phyloP scores from a whole-genome alignment of 192 early-diverging fungal species.

The Backusella sp. region DNA sequence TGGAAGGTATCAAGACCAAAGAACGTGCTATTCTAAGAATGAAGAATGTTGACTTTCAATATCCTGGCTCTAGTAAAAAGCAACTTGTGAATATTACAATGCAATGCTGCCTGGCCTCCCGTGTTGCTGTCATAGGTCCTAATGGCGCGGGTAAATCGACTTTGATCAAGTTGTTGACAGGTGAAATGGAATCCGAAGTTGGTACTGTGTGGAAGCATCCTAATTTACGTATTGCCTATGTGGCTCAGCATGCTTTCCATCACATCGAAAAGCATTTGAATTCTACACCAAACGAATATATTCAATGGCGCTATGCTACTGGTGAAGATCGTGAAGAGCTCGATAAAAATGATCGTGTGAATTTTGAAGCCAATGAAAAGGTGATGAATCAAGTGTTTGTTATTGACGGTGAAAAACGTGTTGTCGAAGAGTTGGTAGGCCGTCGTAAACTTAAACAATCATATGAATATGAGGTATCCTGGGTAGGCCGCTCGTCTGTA shows the following conservation, averaged over 20 bases:
- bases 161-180: slow-evolving; percentile 71
- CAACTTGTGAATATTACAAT: slow-evolving; percentile 62
- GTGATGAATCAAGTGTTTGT: slow-evolving; percentile 50
- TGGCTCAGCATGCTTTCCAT: slow-evolving; percentile 87
- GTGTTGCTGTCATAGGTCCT: slow-evolving; percentile 77
- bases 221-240: slow-evolving; percentile 83
- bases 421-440: slow-evolving; percentile 61
- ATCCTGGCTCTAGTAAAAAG: slow-evolving; percentile 60
- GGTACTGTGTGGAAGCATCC: slow-evolving; percentile 83
- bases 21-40: slow-evolving; percentile 79
- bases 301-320: slow-evolving; percentile 80
- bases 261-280: slow-evolving; percentile 82
- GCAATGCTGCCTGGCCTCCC: slow-evolving; percentile 64
- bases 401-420: slow-evolving; percentile 60
- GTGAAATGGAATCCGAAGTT: slow-evolving; percentile 66
- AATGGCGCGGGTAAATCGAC: slow-evolving; percentile 78
- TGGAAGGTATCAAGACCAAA: slow-evolving; percentile 72
- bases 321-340: slow-evolving; percentile 77
- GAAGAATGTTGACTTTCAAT: slow-evolving; percentile 66
- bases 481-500: slow-evolving; percentile 56
- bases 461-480: slow-evolving; percentile 84
- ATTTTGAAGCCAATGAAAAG: slow-evolving; percentile 65
- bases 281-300: slow-evolving; percentile 83
- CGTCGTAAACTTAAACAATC: slow-evolving; percentile 80
- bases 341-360: slow-evolving; percentile 68